These are phyloP conservation scores for Taiwanofungus camphoratus DNA, from an alignment of 1,284 basidiomycete genomes.

Conservation along the genomic window DNA sequence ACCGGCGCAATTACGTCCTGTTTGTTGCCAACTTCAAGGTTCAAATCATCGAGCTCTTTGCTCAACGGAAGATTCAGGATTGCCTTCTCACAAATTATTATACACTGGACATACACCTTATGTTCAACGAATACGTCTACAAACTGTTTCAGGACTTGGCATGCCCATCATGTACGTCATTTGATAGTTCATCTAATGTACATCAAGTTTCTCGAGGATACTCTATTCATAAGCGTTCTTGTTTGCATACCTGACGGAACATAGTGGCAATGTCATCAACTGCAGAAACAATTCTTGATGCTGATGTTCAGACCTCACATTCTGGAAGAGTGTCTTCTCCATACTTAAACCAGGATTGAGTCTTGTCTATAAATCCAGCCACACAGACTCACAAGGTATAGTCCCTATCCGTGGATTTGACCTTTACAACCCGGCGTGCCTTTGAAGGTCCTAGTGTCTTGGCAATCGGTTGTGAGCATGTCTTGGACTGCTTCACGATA, in stretches of 20 bases:
- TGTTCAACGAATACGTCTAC: background rate
- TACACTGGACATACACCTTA: background rate
- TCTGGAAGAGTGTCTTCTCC: background rate
- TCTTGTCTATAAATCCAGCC: background rate
- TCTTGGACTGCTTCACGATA: too few species aligned
- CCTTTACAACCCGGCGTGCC: background rate
- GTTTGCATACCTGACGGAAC: background rate
- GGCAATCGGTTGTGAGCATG: background rate
- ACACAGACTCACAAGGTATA: background rate
- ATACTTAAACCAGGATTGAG: background rate
- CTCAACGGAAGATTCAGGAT: too few species aligned
- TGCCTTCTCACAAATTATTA: too few species aligned
- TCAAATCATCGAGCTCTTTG: background rate
- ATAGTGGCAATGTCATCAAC: background rate
- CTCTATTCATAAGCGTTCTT: too few species aligned
- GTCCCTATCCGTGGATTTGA: conserved; percentile 1
- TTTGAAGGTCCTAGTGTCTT: background rate
- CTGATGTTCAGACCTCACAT: background rate
- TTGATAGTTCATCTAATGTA: background rate
- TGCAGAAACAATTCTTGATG: background rate
- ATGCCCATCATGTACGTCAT: background rate
- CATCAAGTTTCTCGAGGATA: background rate
- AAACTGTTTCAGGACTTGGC: background rate
- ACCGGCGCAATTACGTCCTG: conserved; percentile 1
- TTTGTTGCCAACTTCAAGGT: background rate